Base-by-base conservation (phyloP, 2,329 filamentous ascomycete species). In the Paecilomyces sp. region DNA sequence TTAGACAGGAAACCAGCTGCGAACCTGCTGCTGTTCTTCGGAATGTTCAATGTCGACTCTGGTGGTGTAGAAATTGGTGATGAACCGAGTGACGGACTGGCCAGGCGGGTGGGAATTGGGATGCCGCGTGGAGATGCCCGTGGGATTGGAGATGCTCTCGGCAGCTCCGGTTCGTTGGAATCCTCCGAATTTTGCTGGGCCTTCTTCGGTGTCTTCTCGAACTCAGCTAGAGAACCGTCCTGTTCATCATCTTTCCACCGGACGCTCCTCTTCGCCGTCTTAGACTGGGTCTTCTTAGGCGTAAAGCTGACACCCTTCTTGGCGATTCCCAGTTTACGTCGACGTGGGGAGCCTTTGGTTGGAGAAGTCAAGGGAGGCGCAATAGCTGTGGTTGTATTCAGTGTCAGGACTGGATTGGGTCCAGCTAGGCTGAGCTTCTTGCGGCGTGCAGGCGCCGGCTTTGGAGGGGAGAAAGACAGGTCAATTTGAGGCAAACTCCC, bases 231-330 rank as follows among this genome's bases (percentile, higher is more conserved):
- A 0, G 88, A 87, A 25, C 92, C 92, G 57, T 93, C 86, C 69
- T 95, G 89, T 1, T 88, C 91, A 67, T 97, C 94, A 68, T 96
- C 92, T 60, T 91, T 87, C 94, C 94, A 99, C 64, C 93, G 85
- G 5, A 99, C 93, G 54, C 83, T 88, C 61, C 92, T 85, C 75
- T 91, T 91, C 9, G 84, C 82, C 74, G 88, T 88, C 76, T 90
- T 87, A 11, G 63, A 55, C 28, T 70, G 68, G 3, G 65, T 28
- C 75, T 90, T 96, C 62, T 88, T 87, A 0, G 92, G 91, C 1
- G 91, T 92, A 69, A 95, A 95, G 31, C 85, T 84, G 55, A 96
- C 81, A 12, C 86, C 85, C 75, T 95, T 96, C 73, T 81, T 87
- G 68, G 75, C 85, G 8, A 75, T 73, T 55, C 77, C 78, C 58